phyloP scores from a whole-genome alignment of 176 grass and related monocot genomes.

The Aegilops tauschii region DNA sequence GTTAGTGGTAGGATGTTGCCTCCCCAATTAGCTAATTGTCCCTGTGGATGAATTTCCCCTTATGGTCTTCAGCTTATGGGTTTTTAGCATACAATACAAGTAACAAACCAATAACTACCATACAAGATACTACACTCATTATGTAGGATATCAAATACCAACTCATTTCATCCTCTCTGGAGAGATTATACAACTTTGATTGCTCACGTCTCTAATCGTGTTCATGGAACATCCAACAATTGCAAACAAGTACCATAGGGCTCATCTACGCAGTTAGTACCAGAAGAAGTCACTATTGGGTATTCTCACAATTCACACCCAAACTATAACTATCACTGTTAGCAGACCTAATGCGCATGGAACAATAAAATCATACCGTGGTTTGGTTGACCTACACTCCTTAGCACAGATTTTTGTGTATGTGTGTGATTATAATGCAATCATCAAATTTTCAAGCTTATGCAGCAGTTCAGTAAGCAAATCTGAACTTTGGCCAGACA shows the following conservation, averaged over 20 bases:
- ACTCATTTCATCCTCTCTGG: not conserved
- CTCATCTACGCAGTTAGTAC: not conserved
- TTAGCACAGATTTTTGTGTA: not conserved
- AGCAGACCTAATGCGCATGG: not conserved
- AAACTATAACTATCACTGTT: not conserved
- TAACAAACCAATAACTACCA: not conserved
- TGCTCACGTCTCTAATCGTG: not conserved
- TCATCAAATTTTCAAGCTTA: not conserved
- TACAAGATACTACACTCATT: not conserved
- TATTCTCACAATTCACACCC: not conserved
- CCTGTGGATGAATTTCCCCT: not conserved
- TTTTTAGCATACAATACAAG: not conserved
- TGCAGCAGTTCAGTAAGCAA: not conserved
- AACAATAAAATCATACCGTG: not conserved
- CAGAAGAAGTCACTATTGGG: not conserved
- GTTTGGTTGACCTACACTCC: not conserved
- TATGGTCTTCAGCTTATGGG: fast-evolving
- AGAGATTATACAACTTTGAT: not conserved
- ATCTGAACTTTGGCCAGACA: not conserved
- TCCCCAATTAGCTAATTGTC: not conserved
- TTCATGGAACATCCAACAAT: not conserved
- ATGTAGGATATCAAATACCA: not conserved
- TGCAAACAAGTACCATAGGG: not conserved
- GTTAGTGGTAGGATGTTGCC: not conserved
- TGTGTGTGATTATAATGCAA: not conserved